A percentile compares a stretch with the other conserved stretches of the same genome.
These are phyloP conservation scores for Suillus clintonianus DNA, from an alignment of 768 basidiomycete species.

Conservation along the genomic window DNA sequence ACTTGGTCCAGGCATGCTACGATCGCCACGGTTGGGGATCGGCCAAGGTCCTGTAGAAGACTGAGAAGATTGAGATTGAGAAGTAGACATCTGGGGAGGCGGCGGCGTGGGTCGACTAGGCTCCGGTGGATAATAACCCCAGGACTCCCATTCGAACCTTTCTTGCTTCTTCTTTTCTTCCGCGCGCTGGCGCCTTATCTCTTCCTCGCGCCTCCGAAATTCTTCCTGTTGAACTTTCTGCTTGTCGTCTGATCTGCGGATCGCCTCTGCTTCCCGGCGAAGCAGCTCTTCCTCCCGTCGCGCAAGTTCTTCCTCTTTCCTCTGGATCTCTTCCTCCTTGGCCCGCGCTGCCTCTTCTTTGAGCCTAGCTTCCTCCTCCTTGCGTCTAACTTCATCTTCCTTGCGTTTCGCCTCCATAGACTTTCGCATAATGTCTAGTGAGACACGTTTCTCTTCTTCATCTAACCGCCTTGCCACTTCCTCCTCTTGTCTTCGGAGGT, in stretches of 20 bases:
- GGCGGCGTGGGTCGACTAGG: slow-evolving; percentile 22
- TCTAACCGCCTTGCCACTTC: slow-evolving; percentile 19
- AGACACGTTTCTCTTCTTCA: slow-evolving; percentile 21
- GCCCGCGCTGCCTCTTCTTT: slow-evolving; percentile 23
- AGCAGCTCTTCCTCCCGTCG: slow-evolving; percentile 34
- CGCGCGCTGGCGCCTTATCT: slow-evolving; percentile 30
- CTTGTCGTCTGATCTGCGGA: slow-evolving; percentile 29
- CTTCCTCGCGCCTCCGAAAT: slow-evolving; percentile 32
- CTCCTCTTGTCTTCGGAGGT: slow-evolving; percentile 21
- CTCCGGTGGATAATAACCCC: slow-evolving; percentile 26
- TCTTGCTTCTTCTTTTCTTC: slow-evolving; percentile 32
- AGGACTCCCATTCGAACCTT: slow-evolving; percentile 23
- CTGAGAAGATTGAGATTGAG: slow-evolving; percentile 29
- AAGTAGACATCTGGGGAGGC: slow-evolving; percentile 14
- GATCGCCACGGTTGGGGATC: slow-evolving; percentile 31
- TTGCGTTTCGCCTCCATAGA: slow-evolving; percentile 27
- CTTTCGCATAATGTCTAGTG: slow-evolving; percentile 12
- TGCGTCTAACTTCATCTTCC: slow-evolving; percentile 27
- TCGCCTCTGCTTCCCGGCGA: slow-evolving; percentile 32
- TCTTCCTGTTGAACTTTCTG: slow-evolving; percentile 26
- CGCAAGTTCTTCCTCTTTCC: slow-evolving; percentile 28
- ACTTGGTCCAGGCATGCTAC: slow-evolving; percentile 33
- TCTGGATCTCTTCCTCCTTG: slow-evolving; percentile 27
- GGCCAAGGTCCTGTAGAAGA: slow-evolving; percentile 31
- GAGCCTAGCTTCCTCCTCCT: slow-evolving; percentile 25